These are phyloP conservation scores for Pichia sp. DNA, from an alignment of 1,139 yeast species.

Conservation along the genomic window DNA sequence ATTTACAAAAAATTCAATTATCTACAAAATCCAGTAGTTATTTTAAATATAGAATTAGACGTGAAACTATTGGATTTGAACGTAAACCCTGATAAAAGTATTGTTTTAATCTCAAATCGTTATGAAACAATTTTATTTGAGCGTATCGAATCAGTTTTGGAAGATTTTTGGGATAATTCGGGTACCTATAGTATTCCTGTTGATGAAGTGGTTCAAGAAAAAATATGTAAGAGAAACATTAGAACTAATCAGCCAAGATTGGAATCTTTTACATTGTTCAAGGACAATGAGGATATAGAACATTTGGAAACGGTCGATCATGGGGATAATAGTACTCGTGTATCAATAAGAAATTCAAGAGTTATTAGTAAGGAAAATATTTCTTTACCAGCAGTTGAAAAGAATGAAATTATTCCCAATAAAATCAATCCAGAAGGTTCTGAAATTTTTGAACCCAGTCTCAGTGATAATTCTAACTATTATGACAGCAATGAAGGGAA, in stretches of 20 bases:
- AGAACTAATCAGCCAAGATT: slow-evolving; percentile 12
- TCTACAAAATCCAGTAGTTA: slow-evolving; percentile 67
- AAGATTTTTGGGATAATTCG: slow-evolving; percentile 39
- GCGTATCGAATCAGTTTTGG: slow-evolving; percentile 38
- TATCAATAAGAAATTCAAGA: slow-evolving; percentile 1
- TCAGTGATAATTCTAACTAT: no score
- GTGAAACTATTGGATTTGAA: slow-evolving; percentile 65
- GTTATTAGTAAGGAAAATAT: neutral
- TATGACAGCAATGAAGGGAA: no score
- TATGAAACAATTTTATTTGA: slow-evolving; percentile 52
- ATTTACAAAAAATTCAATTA: slow-evolving; percentile 65
- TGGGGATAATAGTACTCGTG: slow-evolving; percentile 5
- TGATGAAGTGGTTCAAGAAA: slow-evolving; percentile 10
- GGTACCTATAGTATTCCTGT: slow-evolving; percentile 39
- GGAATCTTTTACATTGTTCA: slow-evolving; percentile 10
- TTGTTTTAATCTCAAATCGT: slow-evolving; percentile 53
- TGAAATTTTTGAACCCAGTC: no score
- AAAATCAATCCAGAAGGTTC: no score
- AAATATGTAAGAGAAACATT: slow-evolving; percentile 9
- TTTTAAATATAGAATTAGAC: slow-evolving; percentile 52
- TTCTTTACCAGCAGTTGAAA: no score
- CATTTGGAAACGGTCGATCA: neutral
- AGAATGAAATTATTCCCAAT: no score
- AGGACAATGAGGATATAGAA: neutral
- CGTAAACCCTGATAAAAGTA: slow-evolving; percentile 85